Percentiles rank a stretch among this genome's conserved stretches.
Conservation (phyloP, 495 filamentous ascomycete genomes). For the Podospora australis region DNA sequence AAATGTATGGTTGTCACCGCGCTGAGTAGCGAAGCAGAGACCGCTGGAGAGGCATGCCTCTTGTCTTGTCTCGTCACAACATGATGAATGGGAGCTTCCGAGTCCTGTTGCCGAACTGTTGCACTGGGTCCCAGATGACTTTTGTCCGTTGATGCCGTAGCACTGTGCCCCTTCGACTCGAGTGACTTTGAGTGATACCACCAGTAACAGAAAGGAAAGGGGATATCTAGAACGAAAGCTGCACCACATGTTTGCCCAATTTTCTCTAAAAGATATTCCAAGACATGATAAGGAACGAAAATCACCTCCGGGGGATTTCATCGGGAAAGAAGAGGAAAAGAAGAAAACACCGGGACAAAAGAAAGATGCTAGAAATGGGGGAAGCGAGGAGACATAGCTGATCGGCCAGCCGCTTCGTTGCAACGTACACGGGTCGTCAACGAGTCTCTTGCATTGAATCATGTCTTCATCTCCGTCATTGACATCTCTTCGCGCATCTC, state of each 20-base stretch:
- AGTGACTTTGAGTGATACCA: background rate
- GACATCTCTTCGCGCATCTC: background rate
- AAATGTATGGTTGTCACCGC: constrained; percentile 22
- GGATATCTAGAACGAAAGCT: background rate
- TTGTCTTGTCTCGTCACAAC: constrained; percentile 22
- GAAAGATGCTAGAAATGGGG: background rate
- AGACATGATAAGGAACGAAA: background rate
- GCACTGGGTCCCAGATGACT: constrained; percentile 12
- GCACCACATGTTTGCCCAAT: background rate
- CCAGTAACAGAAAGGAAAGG: background rate
- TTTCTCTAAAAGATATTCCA: background rate
- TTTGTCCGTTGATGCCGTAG: constrained; percentile 18
- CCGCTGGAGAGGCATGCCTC: constrained; percentile 30
- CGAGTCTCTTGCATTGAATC: no score
- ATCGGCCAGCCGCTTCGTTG: no score
- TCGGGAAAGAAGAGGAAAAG: background rate
- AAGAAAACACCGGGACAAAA: background rate
- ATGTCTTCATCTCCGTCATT: background rate
- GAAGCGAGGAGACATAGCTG: background rate
- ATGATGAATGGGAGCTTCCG: constrained; percentile 25
- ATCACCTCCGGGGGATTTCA: background rate
- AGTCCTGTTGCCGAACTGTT: constrained; percentile 15
- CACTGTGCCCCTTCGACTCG: constrained; percentile 10
- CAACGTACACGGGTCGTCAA: no score
- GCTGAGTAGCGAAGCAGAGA: constrained; percentile 23